Percentiles rank a stretch among this genome's conserved stretches.
These are phyloP conservation scores for Saccharata proteae DNA, from an alignment of 2,329 filamentous ascomycete genomes.

Conservation along the genomic window DNA sequence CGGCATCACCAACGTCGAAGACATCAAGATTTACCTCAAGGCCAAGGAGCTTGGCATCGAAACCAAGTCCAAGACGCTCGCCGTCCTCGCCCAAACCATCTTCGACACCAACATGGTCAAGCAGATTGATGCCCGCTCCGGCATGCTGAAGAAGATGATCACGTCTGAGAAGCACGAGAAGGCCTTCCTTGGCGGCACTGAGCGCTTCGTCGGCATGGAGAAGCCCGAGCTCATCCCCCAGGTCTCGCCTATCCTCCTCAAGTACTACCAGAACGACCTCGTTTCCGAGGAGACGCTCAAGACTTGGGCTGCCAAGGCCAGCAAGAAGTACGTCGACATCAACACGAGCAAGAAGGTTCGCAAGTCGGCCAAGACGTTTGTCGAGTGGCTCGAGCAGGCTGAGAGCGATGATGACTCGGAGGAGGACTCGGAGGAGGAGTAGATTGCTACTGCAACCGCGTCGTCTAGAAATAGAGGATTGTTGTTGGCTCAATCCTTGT, in stretches of 20 bases:
- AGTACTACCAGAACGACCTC: constrained; percentile 84
- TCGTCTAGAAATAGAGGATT: no score
- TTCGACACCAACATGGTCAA: constrained; percentile 83
- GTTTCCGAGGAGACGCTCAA: constrained; percentile 78
- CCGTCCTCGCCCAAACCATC: constrained; percentile 84
- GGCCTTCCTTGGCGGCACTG: constrained; percentile 85
- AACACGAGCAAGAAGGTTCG: constrained; percentile 87
- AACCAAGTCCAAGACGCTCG: constrained; percentile 81
- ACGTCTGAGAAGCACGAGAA: constrained; percentile 91
- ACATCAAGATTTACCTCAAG: constrained; percentile 89
- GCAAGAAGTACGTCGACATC: constrained; percentile 95
- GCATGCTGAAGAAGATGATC: constrained; percentile 85
- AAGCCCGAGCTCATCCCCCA: constrained; percentile 66
- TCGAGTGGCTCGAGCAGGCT: constrained; percentile 84
- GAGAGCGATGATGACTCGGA: constrained; percentile 59
- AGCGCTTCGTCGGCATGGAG: constrained; percentile 79
- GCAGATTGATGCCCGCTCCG: constrained; percentile 73
- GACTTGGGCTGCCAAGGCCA: constrained; percentile 87
- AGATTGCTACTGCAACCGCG: no score
- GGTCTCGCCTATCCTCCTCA: constrained; percentile 76
- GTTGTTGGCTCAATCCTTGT: no score
- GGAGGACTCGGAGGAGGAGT: constrained; percentile 34
- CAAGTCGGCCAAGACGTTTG: constrained; percentile 86
- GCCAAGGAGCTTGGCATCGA: constrained; percentile 94
- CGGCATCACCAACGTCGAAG: constrained; percentile 66